Percentiles rank a stretch among this genome's conserved stretches.
phyloP scores from a whole-genome alignment of 805 yeast genomes.

The Sugiyamaella mastotermitis region DNA sequence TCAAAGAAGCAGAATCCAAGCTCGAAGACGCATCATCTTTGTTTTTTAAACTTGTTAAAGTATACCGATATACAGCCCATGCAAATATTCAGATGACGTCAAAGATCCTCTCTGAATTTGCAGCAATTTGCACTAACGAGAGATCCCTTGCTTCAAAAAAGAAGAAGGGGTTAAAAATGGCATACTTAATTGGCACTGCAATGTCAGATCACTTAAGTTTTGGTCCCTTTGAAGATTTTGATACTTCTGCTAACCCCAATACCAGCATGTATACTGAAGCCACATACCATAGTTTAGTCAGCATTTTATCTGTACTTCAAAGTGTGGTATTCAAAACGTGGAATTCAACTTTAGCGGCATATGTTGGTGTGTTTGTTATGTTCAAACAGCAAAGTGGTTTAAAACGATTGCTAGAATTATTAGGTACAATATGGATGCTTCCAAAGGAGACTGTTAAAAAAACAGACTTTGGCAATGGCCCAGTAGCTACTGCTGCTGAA shows the following conservation, averaged over 20 bases:
- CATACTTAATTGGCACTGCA: conserved; percentile 20
- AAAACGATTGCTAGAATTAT: conserved; percentile 18
- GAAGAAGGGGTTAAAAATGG: conserved; percentile 25
- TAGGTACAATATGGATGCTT: conserved; percentile 18
- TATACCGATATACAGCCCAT: conserved; percentile 14
- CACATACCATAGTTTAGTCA: conserved; percentile 13
- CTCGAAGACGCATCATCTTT: conserved; percentile 11
- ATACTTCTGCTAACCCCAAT: no score
- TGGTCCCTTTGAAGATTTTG: conserved; percentile 9
- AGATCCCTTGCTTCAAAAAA: conserved; percentile 17
- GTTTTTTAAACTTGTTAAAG: conserved; percentile 14
- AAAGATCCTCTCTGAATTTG: conserved; percentile 17
- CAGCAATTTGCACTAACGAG: conserved; percentile 15
- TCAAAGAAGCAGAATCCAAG: conserved; percentile 17
- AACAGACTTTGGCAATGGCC: conserved; percentile 5
- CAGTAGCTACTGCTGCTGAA: conserved; percentile 10
- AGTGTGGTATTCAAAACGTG: conserved; percentile 15
- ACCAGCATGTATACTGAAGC: not conserved
- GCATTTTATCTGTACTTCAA: conserved; percentile 13
- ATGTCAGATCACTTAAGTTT: conserved; percentile 18
- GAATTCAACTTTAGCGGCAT: conserved; percentile 10
- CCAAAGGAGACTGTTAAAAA: no score
- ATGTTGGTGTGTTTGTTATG: conserved; percentile 23
- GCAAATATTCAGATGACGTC: conserved; percentile 12
- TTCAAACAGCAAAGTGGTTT: conserved; percentile 28